These are phyloP conservation scores for Clohesyomyces aquaticus DNA, from an alignment of 495 filamentous ascomycete genomes.

Conservation along the genomic window DNA sequence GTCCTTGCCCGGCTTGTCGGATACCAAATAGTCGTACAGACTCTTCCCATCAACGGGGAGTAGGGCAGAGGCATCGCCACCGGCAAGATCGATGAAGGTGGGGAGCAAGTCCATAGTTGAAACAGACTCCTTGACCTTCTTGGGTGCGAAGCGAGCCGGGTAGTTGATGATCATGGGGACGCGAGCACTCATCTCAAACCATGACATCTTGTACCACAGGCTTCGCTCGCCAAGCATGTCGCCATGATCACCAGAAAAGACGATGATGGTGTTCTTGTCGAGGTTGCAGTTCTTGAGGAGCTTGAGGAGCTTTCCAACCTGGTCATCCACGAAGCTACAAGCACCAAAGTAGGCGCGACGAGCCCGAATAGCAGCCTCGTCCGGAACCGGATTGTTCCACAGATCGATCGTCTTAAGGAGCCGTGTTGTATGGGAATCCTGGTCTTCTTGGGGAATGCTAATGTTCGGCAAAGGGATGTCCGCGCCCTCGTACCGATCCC, in stretches of 20 bases:
- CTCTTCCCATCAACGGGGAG: conserved; percentile 79
- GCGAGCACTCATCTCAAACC: conserved; percentile 80
- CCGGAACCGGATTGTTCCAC: conserved; percentile 73
- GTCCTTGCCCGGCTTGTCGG: conserved; percentile 61
- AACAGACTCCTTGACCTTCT: conserved; percentile 72
- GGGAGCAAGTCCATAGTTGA: conserved; percentile 85
- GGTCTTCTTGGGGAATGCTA: conserved; percentile 71
- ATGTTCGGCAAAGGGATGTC: conserved; percentile 80
- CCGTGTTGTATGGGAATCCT: conserved; percentile 80
- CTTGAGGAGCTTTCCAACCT: conserved; percentile 75
- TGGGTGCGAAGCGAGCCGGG: conserved; percentile 68
- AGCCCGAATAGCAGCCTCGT: conserved; percentile 77
- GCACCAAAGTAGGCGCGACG: conserved; percentile 86
- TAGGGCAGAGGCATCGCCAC: conserved; percentile 60
- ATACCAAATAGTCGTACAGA: conserved; percentile 70
- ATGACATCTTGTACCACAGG: conserved; percentile 94
- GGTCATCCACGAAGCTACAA: conserved; percentile 86
- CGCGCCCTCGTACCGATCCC: conserved; percentile 86
- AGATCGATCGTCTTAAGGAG: conserved; percentile 80
- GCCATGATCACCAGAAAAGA: conserved; percentile 88
- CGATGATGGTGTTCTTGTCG: conserved; percentile 77
- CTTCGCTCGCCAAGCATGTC: conserved; percentile 91
- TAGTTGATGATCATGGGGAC: conserved; percentile 80
- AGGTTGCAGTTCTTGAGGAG: conserved; percentile 74
- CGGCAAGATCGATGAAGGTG: conserved; percentile 79